Evolutionary conservation across 768 basidiomycete species (phyloP).

Genomic region (Termitomyces titanicus): DNA sequence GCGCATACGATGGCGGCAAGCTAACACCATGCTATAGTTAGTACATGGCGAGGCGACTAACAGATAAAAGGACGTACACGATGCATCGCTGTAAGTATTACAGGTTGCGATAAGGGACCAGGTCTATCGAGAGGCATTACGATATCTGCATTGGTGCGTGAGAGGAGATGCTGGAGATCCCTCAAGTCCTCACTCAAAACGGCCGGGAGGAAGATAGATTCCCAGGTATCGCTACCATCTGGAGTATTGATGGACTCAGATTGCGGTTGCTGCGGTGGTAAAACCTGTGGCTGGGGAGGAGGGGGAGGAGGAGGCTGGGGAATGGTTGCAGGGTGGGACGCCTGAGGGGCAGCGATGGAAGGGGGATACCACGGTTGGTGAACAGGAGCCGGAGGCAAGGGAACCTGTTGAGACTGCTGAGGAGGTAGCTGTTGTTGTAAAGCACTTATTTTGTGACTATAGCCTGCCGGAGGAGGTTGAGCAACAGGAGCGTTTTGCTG

Average conservation of each 20-base stretch:
- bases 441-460: slow-evolving; percentile 32
- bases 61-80: slow-evolving; percentile 47
- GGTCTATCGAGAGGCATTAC: slow-evolving; percentile 75
- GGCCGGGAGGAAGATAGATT: slow-evolving; percentile 75
- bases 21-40: slow-evolving; percentile 32
- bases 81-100: slow-evolving; percentile 79
- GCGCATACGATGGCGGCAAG: slow-evolving; percentile 73
- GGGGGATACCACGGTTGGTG: slow-evolving; percentile 61
- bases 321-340: slow-evolving; percentile 73
- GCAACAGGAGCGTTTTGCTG: slow-evolving; percentile 38
- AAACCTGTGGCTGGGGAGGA: slow-evolving; percentile 46
- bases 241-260: slow-evolving; percentile 9
- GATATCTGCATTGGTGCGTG: slow-evolving; percentile 72
- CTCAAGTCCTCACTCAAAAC: slow-evolving; percentile 70
- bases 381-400: slow-evolving; percentile 30
- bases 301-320: slow-evolving; percentile 45
- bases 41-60: background rate
- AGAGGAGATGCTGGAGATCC: slow-evolving; percentile 72
- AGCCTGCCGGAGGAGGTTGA: slow-evolving; percentile 33
- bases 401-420: slow-evolving; percentile 28
- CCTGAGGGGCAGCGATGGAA: slow-evolving; percentile 74
- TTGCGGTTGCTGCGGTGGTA: slow-evolving; percentile 24
- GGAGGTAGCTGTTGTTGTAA: slow-evolving; percentile 35
- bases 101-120: slow-evolving; percentile 76
- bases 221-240: slow-evolving; percentile 44